Base-by-base conservation (phyloP, 2,329 filamentous ascomycete genomes). In the Pseudocercospora fijiensis region DNA sequence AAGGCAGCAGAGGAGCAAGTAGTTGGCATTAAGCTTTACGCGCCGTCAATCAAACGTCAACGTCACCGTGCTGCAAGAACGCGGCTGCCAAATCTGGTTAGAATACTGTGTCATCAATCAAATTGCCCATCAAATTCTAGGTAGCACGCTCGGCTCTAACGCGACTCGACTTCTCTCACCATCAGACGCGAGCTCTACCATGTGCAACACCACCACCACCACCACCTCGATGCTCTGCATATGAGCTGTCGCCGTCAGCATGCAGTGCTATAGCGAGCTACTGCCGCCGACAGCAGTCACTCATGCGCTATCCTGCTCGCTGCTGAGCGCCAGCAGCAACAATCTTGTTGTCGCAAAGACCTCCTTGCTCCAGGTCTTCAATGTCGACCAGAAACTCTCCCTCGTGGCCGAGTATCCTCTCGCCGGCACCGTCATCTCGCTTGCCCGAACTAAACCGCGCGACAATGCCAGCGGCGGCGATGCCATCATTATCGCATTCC, bases 211-310 rank as follows among this genome's bases (percentile, higher is more conserved):
- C 47, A 26, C 4, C 16, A n/a, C 16, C 16, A 53, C 1, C 49
- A 27, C 49, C 49, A 53, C 16, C 26, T 10, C 49, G 9, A 28
- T 53, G 26, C 10, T 26, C 49, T 13, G 4, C 4, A 43, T 45
- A 45, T 37, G 49, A 62, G 49, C 26, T 20, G 52, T 16, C 33
- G 8, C 20, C 55, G 58, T 24, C 28, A 57, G 20, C 41, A 98
- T 98, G 94, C 94, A 98, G 86, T 96, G 92, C 84, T 98, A 98
- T 81, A 93, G 92, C 75, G 95, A 99, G 84, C 84, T 99, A 77
- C 88, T 92, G 77, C 90, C 94, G 82, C 93, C 95, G 60, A 96
- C 93, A 77, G 93, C 93, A 76, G 92, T 98, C 79, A 93, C 92
- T 74, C 90, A 96, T 80, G 91, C 93, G 68, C 80, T 97, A 73